phyloP scores from a whole-genome alignment of 805 yeast genomes.

The Kuraishia cidri region DNA sequence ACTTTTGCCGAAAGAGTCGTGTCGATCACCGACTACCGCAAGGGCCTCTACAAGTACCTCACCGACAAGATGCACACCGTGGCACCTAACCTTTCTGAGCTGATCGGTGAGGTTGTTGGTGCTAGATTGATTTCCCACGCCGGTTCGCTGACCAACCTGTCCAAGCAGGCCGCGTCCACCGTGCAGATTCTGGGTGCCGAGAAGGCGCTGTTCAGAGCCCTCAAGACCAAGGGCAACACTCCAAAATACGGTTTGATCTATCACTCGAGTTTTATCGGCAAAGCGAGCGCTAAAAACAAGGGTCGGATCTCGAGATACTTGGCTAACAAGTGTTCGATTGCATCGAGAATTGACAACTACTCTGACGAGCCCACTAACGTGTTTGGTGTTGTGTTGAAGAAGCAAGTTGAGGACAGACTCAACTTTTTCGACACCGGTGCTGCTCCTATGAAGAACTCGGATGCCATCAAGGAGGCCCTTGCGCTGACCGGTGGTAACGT shows the following conservation, averaged over 20 bases:
- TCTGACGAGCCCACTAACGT: conserved; percentile 88
- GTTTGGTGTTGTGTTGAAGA: conserved; percentile 85
- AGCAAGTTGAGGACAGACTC: conserved; percentile 97
- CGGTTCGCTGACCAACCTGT: conserved; percentile 91
- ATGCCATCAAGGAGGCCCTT: conserved; percentile 90
- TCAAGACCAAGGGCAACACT: conserved; percentile 96
- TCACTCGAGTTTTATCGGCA: conserved; percentile 96
- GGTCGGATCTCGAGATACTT: conserved; percentile 98
- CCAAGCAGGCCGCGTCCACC: conserved; percentile 98
- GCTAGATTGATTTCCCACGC: conserved; percentile 98
- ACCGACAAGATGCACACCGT: conserved; percentile 95
- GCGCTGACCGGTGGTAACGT: conserved; percentile 38
- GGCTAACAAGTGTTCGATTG: conserved; percentile 98
- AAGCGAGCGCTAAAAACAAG: conserved; percentile 96
- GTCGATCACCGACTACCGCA: conserved; percentile 84
- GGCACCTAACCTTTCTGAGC: conserved; percentile 94
- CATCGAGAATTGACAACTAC: conserved; percentile 96
- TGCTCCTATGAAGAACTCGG: conserved; percentile 92
- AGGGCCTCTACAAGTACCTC: conserved; percentile 73
- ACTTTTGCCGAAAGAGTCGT: conserved; percentile 93
- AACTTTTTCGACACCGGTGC: conserved; percentile 94
- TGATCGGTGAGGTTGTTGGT: conserved; percentile 98
- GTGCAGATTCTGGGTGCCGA: conserved; percentile 99
- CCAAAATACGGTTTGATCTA: conserved; percentile 97
- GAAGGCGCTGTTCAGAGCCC: conserved; percentile 97